phyloP scores from a whole-genome alignment of 352 stramenopile species.

The Pythium guiyangense region DNA sequence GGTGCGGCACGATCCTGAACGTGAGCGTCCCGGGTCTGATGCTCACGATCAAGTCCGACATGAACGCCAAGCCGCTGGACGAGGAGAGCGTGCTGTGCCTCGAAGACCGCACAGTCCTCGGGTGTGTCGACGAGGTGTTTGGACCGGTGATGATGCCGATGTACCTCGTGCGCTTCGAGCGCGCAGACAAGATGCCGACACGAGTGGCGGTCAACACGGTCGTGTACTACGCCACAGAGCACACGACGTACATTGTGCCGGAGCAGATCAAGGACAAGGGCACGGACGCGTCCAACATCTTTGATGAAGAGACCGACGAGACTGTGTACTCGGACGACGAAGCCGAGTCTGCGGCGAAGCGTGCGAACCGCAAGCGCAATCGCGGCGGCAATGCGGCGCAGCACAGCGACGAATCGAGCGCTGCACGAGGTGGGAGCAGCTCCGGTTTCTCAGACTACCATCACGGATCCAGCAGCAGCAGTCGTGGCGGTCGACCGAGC shows the following conservation, averaged over 20 bases:
- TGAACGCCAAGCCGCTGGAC: slow-evolving; percentile 54
- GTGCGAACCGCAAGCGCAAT: slow-evolving; percentile 63
- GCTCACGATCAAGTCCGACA: slow-evolving; percentile 74
- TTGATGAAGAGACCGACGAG: slow-evolving; percentile 82
- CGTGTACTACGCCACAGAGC: slow-evolving; percentile 73
- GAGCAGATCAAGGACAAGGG: slow-evolving; percentile 79
- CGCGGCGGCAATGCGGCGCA: slow-evolving; percentile 19
- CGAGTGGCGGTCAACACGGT: slow-evolving; percentile 29
- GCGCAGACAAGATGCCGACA: slow-evolving; percentile 55
- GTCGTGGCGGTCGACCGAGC: slow-evolving; percentile 8
- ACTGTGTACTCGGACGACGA: slow-evolving; percentile 81
- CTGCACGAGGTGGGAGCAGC: background rate
- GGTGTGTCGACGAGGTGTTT: slow-evolving; percentile 84
- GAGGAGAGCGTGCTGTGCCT: slow-evolving; percentile 83
- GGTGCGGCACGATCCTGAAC: slow-evolving; percentile 64
- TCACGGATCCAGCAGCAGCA: slow-evolving; percentile 1
- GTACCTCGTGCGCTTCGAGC: slow-evolving; percentile 83
- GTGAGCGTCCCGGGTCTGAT: slow-evolving; percentile 57
- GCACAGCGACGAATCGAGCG: background rate
- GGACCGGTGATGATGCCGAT: slow-evolving; percentile 82
- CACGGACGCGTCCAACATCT: slow-evolving; percentile 84
- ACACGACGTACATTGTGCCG: slow-evolving; percentile 77
- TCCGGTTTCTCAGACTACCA: slow-evolving; percentile 5
- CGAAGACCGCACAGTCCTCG: slow-evolving; percentile 66
- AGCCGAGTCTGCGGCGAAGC: slow-evolving; percentile 65